Evolutionary conservation across 805 yeast genomes (phyloP), one percentile per base, ranked within the genome.

Genomic region (Wickerhamiella australiensis): DNA sequence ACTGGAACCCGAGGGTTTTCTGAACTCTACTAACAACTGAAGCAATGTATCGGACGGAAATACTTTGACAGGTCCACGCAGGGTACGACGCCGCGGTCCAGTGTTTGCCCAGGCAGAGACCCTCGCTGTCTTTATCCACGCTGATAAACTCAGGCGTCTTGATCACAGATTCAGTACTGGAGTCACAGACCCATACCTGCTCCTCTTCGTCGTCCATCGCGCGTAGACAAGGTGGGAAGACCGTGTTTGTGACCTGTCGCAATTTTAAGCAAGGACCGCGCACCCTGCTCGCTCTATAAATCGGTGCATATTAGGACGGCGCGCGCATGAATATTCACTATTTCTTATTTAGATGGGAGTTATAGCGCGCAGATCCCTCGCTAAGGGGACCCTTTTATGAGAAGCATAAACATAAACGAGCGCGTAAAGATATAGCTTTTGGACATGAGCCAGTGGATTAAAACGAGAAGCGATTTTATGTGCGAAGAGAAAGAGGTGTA

Each of bases 1-100:
- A 59, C 60, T 84, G 92, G 60, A 82, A 83, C 0, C 85, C 85
- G 64, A 83, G 80, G 1, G 76, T 66, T 15, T 68, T 68, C 5
- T 73, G 69, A 42, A 82, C 63, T 42, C 73, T 74, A 15, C 70
- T 64, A 53, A 80, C 77, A 1, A 79, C 72, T 1, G 69, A 65
- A 53, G 78, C 80, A 45, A 84, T 81, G 25, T 76, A 77, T 23
- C 47, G 56, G n/a, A 56, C 51, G 11, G 55, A 65, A 3, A 53
- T 43, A 11, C 33, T 18, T 15, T 15, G 17, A 18, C 43, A 12
- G 6, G 41, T 23, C 51, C 51, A 48, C 12, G 47, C 37, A 4
- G 51, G 51, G 27, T 48, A 48, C 18, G 47, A 38, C 6, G 15
- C 4, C 5, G 20, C 20, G 20, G 25, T 26, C 49, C 49, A 45